phyloP scores from a whole-genome alignment of 768 basidiomycete species.

The Panaeolus papilionaceus region DNA sequence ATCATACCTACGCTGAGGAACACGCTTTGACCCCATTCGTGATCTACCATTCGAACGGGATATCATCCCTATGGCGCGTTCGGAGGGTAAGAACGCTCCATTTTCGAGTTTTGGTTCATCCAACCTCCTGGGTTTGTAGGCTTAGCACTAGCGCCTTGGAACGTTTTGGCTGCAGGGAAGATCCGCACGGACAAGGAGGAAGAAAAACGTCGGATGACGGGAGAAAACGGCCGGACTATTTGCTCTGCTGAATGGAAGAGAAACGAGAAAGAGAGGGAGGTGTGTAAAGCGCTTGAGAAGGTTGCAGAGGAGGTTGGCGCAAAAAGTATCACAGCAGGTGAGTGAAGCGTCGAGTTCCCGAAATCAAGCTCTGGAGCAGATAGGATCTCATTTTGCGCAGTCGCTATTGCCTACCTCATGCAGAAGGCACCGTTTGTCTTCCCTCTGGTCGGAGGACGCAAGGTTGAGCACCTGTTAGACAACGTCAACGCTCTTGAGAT shows the following conservation, averaged over 20 bases:
- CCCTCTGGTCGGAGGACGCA: slow-evolving; percentile 55
- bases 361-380: background rate
- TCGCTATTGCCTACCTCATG: slow-evolving; percentile 61
- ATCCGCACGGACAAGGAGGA: slow-evolving; percentile 56
- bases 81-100: slow-evolving; percentile 40
- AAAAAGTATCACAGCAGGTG: slow-evolving; percentile 50
- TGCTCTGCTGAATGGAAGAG: slow-evolving; percentile 46
- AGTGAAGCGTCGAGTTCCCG: background rate
- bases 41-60: slow-evolving; percentile 60
- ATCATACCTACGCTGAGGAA: slow-evolving; percentile 56
- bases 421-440: slow-evolving; percentile 58
- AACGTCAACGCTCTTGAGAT: slow-evolving; percentile 58
- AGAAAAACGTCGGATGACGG: slow-evolving; percentile 27
- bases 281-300: slow-evolving; percentile 50
- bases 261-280: slow-evolving; percentile 45
- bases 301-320: slow-evolving; percentile 55
- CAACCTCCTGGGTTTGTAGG: slow-evolving; percentile 17
- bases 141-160: slow-evolving; percentile 38
- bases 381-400: slow-evolving; percentile 28
- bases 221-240: slow-evolving; percentile 43
- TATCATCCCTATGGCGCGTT: slow-evolving; percentile 52
- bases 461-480: slow-evolving; percentile 52
- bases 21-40: slow-evolving; percentile 55
- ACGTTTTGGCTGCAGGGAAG: slow-evolving; percentile 41
- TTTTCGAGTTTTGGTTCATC: background rate